Conservation (phyloP, 257 asterid genomes). For the Solanum acaule region DNA sequence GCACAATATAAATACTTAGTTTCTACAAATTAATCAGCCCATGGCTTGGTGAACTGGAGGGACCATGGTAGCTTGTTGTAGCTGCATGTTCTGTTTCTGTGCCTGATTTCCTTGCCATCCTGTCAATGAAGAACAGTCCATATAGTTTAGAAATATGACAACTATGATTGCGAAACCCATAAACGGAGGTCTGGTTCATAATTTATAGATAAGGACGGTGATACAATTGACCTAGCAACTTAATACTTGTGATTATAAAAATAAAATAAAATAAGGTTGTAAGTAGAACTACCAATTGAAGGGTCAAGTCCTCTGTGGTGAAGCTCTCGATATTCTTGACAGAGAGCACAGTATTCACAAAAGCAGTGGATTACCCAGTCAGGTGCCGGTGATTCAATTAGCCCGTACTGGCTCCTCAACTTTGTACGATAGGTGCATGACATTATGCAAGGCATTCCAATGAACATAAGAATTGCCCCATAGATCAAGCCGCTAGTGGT, state of each 20-base stretch:
- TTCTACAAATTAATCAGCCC: slow-evolving; percentile 6
- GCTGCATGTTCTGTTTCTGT: slow-evolving; percentile 5
- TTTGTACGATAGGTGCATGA: slow-evolving; percentile 57
- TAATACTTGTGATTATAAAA: not conserved
- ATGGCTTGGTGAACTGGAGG: slow-evolving; percentile 50
- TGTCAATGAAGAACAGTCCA: not conserved
- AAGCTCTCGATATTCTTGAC: slow-evolving; percentile 72
- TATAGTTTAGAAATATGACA: not conserved
- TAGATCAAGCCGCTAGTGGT: slow-evolving; percentile 46
- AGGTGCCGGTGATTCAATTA: slow-evolving; percentile 48
- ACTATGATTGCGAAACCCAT: not conserved
- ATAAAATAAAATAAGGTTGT: not conserved
- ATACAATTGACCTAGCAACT: not conserved
- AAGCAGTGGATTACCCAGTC: slow-evolving; percentile 55
- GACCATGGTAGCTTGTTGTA: slow-evolving; percentile 25
- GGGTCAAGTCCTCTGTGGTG: slow-evolving; percentile 44
- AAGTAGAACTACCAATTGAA: slow-evolving; percentile 30
- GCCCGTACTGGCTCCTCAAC: slow-evolving; percentile 37
- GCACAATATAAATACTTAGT: not conserved
- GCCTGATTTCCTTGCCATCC: slow-evolving; percentile 57
- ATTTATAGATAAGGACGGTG: not conserved
- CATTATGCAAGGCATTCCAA: slow-evolving; percentile 50
- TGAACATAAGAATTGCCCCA: slow-evolving; percentile 19
- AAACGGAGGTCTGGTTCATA: not conserved
- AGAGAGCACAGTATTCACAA: slow-evolving; percentile 63